These are phyloP conservation scores for Trichoderma aggressivum DNA, from an alignment of 2,329 filamentous ascomycete species.

Conservation along the genomic window DNA sequence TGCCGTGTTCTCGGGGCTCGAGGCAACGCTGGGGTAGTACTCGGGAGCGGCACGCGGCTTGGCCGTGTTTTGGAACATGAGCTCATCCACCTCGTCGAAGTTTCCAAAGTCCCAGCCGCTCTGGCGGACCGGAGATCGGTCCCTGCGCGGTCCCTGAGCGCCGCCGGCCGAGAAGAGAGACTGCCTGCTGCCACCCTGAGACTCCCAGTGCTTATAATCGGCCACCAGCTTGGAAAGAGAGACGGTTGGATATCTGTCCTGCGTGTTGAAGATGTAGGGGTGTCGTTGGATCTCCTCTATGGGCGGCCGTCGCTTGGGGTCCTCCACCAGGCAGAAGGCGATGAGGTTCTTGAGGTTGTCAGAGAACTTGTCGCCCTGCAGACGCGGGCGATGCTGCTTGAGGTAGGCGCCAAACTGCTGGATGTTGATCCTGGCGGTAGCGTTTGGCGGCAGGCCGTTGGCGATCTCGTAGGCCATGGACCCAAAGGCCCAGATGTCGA, in stretches of 20 bases:
- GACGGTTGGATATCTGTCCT: conserved; percentile 55
- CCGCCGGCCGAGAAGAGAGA: conserved; percentile 54
- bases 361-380: conserved; percentile 58
- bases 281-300: conserved; percentile 61
- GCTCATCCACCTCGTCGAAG: conserved; percentile 16
- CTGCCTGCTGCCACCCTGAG: conserved; percentile 60
- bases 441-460: conserved; percentile 59
- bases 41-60: conserved; percentile 1
- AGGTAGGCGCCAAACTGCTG: conserved; percentile 43
- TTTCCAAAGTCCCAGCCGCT: conserved; percentile 58
- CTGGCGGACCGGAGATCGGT: conserved; percentile 39
- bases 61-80: conserved; percentile 16
- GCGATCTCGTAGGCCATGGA: conserved; percentile 67
- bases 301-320: conserved; percentile 54
- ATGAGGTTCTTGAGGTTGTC: conserved; percentile 55
- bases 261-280: conserved; percentile 58
- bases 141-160: conserved; percentile 39
- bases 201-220: conserved; percentile 66
- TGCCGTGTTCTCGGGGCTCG: conserved; percentile 11
- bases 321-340: conserved; percentile 57
- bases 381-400: conserved; percentile 48
- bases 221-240: conserved; percentile 60
- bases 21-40: conserved; percentile 3
- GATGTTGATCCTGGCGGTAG: conserved; percentile 38
- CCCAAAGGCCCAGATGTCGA: conserved; percentile 68